Base-by-base conservation (phyloP, 2,329 filamentous ascomycete species). In the Claviceps quebecensis region DNA sequence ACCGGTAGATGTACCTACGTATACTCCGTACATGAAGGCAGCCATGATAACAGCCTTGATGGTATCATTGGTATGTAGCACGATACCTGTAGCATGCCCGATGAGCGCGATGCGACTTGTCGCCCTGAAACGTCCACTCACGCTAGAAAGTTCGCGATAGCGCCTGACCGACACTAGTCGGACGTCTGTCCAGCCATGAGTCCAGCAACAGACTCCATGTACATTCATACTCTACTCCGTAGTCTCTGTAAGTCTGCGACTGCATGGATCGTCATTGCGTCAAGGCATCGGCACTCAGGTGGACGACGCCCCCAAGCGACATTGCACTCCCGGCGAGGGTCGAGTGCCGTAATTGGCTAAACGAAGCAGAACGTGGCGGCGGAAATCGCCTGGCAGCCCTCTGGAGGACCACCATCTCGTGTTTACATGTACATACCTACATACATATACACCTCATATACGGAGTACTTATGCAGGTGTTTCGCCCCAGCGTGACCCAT, bases 401-500 rank as follows among this genome's bases (percentile, higher is more conserved):
- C 17, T 22, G 23, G 48, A 48, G 45, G 48, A 47, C 49, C 52
- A 50, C 41, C 51, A 46, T 46, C 17, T 54, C 47, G 53, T 52
- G 49, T 48, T 50, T 51, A 52, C 44, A 50, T 39, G 26, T 48
- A n/a, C n/a, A n/a, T n/a, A n/a, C n/a, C n/a, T n/a, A 19, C 19
- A 19, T 19, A 19, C 2, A 19, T 2, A 19, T 19, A 19, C 19
- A 19, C 19, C 19, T 19, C 19, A 19, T 19, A 19, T 19, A 19
- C 19, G 19, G 19, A 19, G 19, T n/a, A 46, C 50, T 46, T 41
- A 48, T 47, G 52, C 23, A 45, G 43, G 17, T 48, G 49, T 51
- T 19, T 45, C 39, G 52, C 54, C 47, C 47, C 49, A 45, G 19
- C 49, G 13, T 51, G 49, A 51, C 53, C 45, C 46, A 52, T 53